A percentile compares a stretch with the other conserved stretches of the same genome.
These are phyloP conservation scores for Auricularia cornea DNA, from an alignment of 768 basidiomycete species.

Conservation along the genomic window DNA sequence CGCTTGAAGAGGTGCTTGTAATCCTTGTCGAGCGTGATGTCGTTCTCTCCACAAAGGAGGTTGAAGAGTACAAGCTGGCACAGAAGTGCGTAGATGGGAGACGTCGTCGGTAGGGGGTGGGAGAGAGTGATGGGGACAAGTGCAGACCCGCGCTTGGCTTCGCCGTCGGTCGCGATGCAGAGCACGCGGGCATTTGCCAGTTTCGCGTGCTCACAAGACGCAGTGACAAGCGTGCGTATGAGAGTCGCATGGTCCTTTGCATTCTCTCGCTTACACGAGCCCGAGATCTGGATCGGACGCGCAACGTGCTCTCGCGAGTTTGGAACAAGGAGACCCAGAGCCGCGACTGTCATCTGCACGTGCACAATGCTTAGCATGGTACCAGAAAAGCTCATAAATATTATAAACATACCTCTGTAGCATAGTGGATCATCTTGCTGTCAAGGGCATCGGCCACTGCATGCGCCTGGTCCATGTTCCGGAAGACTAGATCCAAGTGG, in stretches of 20 bases:
- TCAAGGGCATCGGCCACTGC: slow-evolving; percentile 1
- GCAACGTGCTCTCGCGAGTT: slow-evolving; percentile 17
- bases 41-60: slow-evolving; percentile 24
- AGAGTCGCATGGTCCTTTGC: slow-evolving; percentile 15
- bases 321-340: slow-evolving; percentile 14
- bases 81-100: slow-evolving; percentile 21
- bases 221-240: slow-evolving; percentile 12
- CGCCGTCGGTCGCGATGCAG: slow-evolving; percentile 23
- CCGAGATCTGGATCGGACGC: slow-evolving; percentile 18
- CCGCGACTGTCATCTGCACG: slow-evolving; percentile 19
- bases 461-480: slow-evolving; percentile 3
- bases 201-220: not conserved
- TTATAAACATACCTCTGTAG: slow-evolving; percentile 7
- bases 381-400: slow-evolving; percentile 3
- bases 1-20: slow-evolving; percentile 29
- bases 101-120: slow-evolving; percentile 10
- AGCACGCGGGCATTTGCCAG: slow-evolving; percentile 6
- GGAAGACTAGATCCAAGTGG: slow-evolving; percentile 10
- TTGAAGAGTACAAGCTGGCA: slow-evolving; percentile 19
- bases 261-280: slow-evolving; percentile 19
- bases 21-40: slow-evolving; percentile 29
- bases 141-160: slow-evolving; percentile 18
- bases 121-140: slow-evolving; percentile 19
- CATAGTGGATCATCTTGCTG: slow-evolving; percentile 5
- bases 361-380: not conserved